Evolutionary conservation across 768 basidiomycete genomes (phyloP), one percentile per base, ranked within the genome.

Genomic region (Pleurotus sapidus): DNA sequence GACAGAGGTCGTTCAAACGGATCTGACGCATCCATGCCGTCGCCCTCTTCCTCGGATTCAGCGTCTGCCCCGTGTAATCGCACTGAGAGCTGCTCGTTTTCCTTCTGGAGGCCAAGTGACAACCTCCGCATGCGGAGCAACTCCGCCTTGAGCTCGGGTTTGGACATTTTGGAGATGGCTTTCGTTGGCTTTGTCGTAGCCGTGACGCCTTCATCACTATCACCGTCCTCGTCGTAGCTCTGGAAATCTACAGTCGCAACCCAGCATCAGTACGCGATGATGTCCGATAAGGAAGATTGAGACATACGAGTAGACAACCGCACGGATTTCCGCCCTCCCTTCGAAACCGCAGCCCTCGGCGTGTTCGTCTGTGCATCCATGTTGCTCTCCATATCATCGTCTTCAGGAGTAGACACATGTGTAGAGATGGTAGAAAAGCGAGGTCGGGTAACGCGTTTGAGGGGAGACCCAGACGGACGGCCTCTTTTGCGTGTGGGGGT

Each of bases 131-230:
- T 17, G n/a, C 42, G 39, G 27, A 54, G 51, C 20, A 54, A 24
- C 11, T 34, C 38, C 42, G 37, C 24, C 23, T 54, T 39, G n/a
- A 54, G 39, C 39, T 80, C 71, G 14, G 72, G 67, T 60, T 80
- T 78, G 17, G 71, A 77, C 70, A 74, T 69, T 50, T 67, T 71
- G 23, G 68, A 65, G 4, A 69, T 45, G 0, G 72, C 57, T 48
- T 71, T 73, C 40, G 46, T 62, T 3, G 40, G 25, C 18, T 57
- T 60, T 24, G 64, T 56, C 20, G 50, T 45, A 46, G 24, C n/a
- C 37, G 20, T 39, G 23, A 37, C 11, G 12, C 23, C 39, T 40
- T 24, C 3, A 24, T 42, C 17, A 42, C 15, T 15, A 40, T 53
- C 38, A 6, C 40, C 51, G 51, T 40, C 51, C 15, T 37, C 25